Evolutionary conservation across 371 early-diverging fungal genomes (phyloP).

Genomic region (Aphelidium insulamus): DNA sequence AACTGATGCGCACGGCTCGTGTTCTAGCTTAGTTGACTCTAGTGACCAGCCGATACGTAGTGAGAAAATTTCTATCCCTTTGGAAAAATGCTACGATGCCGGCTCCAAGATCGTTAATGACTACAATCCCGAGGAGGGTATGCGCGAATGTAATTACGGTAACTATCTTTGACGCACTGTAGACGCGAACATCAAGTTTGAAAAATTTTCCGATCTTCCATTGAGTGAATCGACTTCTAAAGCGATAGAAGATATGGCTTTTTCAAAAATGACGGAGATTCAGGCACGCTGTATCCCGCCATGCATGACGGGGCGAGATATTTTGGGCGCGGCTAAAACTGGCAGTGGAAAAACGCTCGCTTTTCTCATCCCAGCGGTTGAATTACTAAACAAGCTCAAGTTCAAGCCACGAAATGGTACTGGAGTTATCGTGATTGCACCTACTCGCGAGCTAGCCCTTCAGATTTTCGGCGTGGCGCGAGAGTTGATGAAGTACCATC

Average conservation of each 20-base stretch:
- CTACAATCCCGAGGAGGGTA: no score
- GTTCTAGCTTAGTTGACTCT: no score
- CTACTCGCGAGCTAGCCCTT: constrained; percentile 97
- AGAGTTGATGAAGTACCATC: constrained; percentile 70
- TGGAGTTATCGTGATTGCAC: constrained; percentile 88
- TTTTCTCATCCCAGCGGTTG: constrained; percentile 90
- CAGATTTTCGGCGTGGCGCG: constrained; percentile 96
- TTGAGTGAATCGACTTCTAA: no score
- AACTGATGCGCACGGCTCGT: no score
- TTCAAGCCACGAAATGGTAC: constrained; percentile 93
- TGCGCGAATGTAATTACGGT: no score
- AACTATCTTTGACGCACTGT: no score
- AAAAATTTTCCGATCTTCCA: no score
- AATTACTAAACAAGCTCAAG: constrained; percentile 55
- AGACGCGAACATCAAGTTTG: no score
- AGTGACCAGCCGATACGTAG: no score
- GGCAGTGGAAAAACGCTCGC: constrained; percentile 97
- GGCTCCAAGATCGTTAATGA: no score
- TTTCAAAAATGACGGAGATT: constrained; percentile 88
- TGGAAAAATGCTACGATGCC: no score
- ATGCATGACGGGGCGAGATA: constrained; percentile 85
- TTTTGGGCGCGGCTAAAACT: constrained; percentile 97
- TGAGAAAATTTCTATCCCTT: no score
- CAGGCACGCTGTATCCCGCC: constrained; percentile 91
- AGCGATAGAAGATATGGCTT: constrained; percentile 80